These are phyloP conservation scores for Penicillium sp. DNA, from an alignment of 2,329 filamentous ascomycete genomes.

Conservation along the genomic window DNA sequence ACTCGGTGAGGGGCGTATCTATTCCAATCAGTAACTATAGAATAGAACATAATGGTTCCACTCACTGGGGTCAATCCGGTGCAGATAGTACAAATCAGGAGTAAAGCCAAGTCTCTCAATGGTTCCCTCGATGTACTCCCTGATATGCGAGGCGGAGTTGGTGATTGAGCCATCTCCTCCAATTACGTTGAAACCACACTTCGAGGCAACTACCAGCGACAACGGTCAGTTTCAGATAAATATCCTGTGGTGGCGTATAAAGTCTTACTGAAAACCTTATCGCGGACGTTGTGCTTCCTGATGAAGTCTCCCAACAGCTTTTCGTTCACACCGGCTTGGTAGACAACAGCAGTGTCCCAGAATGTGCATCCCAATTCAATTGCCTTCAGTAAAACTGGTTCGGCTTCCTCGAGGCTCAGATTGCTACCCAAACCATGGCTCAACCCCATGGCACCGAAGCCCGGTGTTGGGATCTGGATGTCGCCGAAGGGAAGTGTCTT, in stretches of 20 bases:
- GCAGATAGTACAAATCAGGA: slow-evolving; percentile 48
- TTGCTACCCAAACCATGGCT: slow-evolving; percentile 46
- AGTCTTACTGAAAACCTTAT: slow-evolving; percentile 49
- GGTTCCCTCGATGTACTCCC: slow-evolving; percentile 50
- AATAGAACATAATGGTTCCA: background rate
- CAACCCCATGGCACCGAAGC: slow-evolving; percentile 53
- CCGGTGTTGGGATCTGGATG: slow-evolving; percentile 42
- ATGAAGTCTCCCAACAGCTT: slow-evolving; percentile 53
- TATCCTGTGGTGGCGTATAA: background rate
- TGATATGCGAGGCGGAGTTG: slow-evolving; percentile 49
- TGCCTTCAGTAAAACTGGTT: slow-evolving; percentile 51
- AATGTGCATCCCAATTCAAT: slow-evolving; percentile 49
- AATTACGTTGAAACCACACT: slow-evolving; percentile 46
- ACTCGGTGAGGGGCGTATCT: slow-evolving; percentile 49
- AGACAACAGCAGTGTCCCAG: slow-evolving; percentile 49
- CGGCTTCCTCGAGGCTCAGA: slow-evolving; percentile 45
- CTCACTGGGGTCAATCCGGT: slow-evolving; percentile 47
- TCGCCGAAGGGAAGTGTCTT: slow-evolving; percentile 43
- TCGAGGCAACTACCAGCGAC: slow-evolving; percentile 44
- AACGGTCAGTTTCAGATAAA: background rate
- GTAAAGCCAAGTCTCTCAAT: slow-evolving; percentile 50
- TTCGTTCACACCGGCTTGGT: slow-evolving; percentile 49
- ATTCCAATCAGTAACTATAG: background rate
- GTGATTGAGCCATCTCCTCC: slow-evolving; percentile 36
- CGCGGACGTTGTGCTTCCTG: slow-evolving; percentile 50